Evolutionary conservation across 257 asterid species (phyloP).

Genomic region (Solanum etuberosum): DNA sequence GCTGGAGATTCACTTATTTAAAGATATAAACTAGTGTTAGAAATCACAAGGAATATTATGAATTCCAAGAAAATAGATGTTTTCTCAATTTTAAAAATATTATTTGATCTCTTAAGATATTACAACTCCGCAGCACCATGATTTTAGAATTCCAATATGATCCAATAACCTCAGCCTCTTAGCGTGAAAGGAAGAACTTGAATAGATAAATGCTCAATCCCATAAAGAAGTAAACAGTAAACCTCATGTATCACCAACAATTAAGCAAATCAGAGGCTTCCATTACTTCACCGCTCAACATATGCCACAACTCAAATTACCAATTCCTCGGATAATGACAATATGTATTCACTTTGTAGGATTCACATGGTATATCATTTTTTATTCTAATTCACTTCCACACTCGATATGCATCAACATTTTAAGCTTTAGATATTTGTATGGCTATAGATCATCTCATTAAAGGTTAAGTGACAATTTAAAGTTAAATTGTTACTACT

Average conservation of each 20-base stretch:
- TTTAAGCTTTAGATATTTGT: background rate
- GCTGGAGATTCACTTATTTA: background rate
- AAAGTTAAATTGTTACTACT: background rate
- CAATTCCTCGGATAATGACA: background rate
- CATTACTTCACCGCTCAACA: background rate
- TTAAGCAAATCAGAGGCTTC: background rate
- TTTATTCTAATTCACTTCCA: background rate
- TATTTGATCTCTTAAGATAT: background rate
- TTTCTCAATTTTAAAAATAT: background rate
- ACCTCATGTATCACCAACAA: background rate
- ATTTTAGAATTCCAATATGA: background rate
- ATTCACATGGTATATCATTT: background rate
- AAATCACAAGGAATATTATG: background rate
- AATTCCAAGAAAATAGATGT: background rate
- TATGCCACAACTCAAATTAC: background rate
- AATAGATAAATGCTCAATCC: background rate
- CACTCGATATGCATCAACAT: background rate
- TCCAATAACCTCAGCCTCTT: background rate
- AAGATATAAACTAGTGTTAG: background rate
- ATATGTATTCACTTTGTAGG: background rate
- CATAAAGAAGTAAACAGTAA: background rate
- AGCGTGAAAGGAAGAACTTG: background rate
- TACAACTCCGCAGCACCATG: background rate
- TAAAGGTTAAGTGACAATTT: background rate
- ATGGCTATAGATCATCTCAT: background rate